A percentile compares a stretch with the other conserved stretches of the same genome.
These are phyloP conservation scores for Salix caprea DNA, from an alignment of 345 rosid species.

Conservation along the genomic window DNA sequence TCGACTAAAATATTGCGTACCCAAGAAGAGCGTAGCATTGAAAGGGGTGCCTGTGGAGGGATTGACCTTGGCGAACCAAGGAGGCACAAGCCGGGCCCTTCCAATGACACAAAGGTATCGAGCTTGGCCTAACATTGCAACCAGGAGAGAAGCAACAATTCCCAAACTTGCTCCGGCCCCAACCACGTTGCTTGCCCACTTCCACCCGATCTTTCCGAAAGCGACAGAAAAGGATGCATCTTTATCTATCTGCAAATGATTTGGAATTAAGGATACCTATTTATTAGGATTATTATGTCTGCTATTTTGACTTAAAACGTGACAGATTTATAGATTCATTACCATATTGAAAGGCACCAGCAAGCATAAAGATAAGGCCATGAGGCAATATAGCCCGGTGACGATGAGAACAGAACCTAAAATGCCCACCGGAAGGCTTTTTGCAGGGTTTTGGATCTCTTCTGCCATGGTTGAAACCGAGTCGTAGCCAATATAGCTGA, in stretches of 20 bases:
- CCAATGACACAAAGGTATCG: slow-evolving; percentile 91
- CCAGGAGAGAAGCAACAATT: slow-evolving; percentile 86
- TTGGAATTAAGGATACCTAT: not conserved
- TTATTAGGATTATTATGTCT: not conserved
- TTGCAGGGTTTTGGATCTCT: slow-evolving; percentile 80
- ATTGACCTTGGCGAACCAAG: slow-evolving; percentile 86
- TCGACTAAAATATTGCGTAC: slow-evolving; percentile 18
- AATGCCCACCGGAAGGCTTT: slow-evolving; percentile 77
- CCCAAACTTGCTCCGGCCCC: slow-evolving; percentile 96
- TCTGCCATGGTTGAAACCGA: slow-evolving; percentile 93
- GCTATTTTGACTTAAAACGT: not conserved
- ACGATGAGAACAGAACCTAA: slow-evolving; percentile 77
- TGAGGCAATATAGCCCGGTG: slow-evolving; percentile 68
- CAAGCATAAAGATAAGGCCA: slow-evolving; percentile 72
- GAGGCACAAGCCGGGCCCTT: slow-evolving; percentile 80
- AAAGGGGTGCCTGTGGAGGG: slow-evolving; percentile 93
- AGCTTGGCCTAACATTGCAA: slow-evolving; percentile 98
- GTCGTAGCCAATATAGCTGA: slow-evolving; percentile 92
- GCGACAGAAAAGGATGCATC: slow-evolving; percentile 64
- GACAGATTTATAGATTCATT: not conserved
- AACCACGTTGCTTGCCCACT: slow-evolving; percentile 82
- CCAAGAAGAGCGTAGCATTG: slow-evolving; percentile 91
- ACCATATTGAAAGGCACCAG: slow-evolving; percentile 84
- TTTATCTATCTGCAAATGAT: slow-evolving; percentile 42
- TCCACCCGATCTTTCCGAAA: slow-evolving; percentile 63